Conservation (phyloP, 83 land plant genomes). For the Thuja plicata region DNA sequence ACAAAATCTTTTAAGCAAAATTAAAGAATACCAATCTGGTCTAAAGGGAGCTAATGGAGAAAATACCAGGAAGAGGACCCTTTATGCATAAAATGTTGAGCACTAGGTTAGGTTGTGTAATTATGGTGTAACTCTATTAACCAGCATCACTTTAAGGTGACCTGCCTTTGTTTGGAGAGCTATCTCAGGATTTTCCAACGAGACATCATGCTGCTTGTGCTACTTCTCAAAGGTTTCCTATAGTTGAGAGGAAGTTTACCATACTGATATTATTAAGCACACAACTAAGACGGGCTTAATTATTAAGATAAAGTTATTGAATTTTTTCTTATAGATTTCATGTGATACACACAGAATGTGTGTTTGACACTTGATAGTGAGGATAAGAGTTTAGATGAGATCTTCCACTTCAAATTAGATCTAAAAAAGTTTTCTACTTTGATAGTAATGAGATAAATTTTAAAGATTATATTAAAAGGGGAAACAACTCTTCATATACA, state of each 20-base stretch:
- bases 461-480: too few species aligned
- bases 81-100: not conserved
- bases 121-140: not conserved
- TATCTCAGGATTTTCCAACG: not conserved
- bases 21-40: not conserved
- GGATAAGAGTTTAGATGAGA: not conserved
- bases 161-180: not conserved
- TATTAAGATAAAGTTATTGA: not conserved
- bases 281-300: not conserved
- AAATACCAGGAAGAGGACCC: not conserved
- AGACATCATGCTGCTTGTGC: not conserved
- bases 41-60: constrained; percentile 1
- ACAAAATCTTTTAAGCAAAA: not conserved
- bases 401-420: not conserved
- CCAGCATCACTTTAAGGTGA: not conserved
- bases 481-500: not conserved
- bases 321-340: not conserved
- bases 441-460: not conserved
- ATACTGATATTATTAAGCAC: not conserved
- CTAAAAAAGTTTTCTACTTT: not conserved
- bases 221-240: not conserved
- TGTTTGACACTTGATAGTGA: not conserved
- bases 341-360: not conserved
- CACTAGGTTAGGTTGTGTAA: not conserved
- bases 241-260: not conserved